Evolutionary conservation across 805 yeast species (phyloP), one percentile per base, ranked within the genome.

Genomic region (Nakazawaea populi): DNA sequence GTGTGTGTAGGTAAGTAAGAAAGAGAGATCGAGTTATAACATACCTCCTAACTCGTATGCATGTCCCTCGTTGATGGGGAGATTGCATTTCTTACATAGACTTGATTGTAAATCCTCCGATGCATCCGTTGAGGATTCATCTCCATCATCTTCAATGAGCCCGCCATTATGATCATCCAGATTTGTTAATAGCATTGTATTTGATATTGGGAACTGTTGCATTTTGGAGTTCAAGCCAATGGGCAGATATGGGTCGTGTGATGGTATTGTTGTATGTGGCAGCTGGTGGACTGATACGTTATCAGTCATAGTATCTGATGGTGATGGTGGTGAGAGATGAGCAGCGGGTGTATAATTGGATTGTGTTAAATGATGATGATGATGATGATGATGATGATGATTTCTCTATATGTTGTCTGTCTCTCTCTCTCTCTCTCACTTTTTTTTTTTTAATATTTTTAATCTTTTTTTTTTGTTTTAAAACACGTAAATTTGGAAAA

Each of bases 11-110:
- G 47, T 44, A 32, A 32, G 11, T 2, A 32, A 2, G n/a, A 32
- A 12, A 31, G 10, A 43, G 12, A 14, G 7, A n/a, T 30, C 14
- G 5, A 10, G 24, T 18, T 27, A 7, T 32, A 9, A 47, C 50
- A 12, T 42, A 30, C 87, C 95, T 28, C 96, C 96, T 46, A 92
- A 73, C 64, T 92, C 98, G 64, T 89, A 94, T 3, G 98, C 98
- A 56, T 91, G 95, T 34, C 97, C 97, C 60, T 89, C 96, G 18
- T 79, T 78, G 46, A 92, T 87, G 30, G 85, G 71, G 52, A 75
- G 62, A 39, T 70, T 60, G 56, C 83, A 79, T 48, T 60, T 61
- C 48, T 65, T 65, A 54, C 72, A 68, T 24, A 46, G 18, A 42
- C 50, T 46, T 18, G 53, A 46, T 30, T 45, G 43, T 24, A 45